Evolutionary conservation across 768 basidiomycete genomes (phyloP), one percentile per base, ranked within the genome.

Genomic region (Suillus variegatus): DNA sequence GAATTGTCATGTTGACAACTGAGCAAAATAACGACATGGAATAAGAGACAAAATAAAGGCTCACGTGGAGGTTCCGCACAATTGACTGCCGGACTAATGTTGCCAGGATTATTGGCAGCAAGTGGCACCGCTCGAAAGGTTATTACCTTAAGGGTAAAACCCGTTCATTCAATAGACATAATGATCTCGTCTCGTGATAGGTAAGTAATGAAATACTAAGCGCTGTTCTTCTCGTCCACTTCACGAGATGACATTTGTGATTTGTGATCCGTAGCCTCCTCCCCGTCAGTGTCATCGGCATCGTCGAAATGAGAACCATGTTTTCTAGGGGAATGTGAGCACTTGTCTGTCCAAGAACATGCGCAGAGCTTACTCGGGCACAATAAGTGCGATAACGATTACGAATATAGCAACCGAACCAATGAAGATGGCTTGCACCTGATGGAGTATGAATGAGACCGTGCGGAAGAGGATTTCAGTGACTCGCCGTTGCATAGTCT

Each of bases 241-340:
- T 60, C 58, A 60, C 6, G 25, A 60, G 16, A 43, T 43, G 58
- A 60, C 3, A 14, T 43, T 20, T 60, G 58, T 10, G 58, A 73
- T 3, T 67, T 67, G 0, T 73, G 71, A 8, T 77, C 74, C 22
- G 78, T 73, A 25, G 80, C 80, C 38, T 86, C 87, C 36, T 81
- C 79, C 22, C 92, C 92, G 76, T 90, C 90, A 1, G 93, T 94
- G 2, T 88, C 76, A 76, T 88, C 90, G 70, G 87, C 83, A 66
- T 90, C 85, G 80, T 98, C 95, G 72, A 97, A 98, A 78, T 91
- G 92, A 14, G 86, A 82, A 10, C 88, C 86, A 70, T 91, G 91
- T 65, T 91, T 88, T 73, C 88, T 89, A 64, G 28, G 22, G 2
- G 20, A 18, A 16, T 35, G 61, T 25, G 6, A 22, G 44, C 28